A percentile compares a stretch with the other conserved stretches of the same genome.
Conservation (phyloP, 495 filamentous ascomycete species). For the Penicillium subrubescens region DNA sequence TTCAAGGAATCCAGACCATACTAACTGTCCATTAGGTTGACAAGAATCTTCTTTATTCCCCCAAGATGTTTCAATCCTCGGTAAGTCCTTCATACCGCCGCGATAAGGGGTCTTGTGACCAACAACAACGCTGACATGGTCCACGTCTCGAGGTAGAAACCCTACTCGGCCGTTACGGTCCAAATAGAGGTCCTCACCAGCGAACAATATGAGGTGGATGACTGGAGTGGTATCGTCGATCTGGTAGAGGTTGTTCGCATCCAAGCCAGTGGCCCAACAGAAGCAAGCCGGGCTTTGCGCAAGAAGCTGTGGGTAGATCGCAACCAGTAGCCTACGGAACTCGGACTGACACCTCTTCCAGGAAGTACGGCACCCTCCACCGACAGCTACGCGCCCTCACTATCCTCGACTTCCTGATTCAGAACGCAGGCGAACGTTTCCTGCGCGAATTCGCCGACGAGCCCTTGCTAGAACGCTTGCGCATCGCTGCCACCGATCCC, state of each 20-base stretch:
- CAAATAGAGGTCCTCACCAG: slow-evolving; percentile 88
- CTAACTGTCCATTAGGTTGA: background rate
- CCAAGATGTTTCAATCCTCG: slow-evolving; percentile 44
- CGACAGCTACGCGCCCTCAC: slow-evolving; percentile 87
- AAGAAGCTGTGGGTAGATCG: slow-evolving; percentile 84
- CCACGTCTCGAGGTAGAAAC: slow-evolving; percentile 58
- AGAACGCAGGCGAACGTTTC: slow-evolving; percentile 90
- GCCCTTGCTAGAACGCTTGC: slow-evolving; percentile 87
- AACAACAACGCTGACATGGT: slow-evolving; percentile 5
- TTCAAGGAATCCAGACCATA: background rate
- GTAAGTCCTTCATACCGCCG: slow-evolving; percentile 27
- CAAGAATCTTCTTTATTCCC: background rate
- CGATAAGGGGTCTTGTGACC: slow-evolving; percentile 17
- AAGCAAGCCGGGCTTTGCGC: slow-evolving; percentile 88
- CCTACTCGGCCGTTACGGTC: slow-evolving; percentile 93
- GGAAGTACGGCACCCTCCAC: slow-evolving; percentile 93
- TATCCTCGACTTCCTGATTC: slow-evolving; percentile 90
- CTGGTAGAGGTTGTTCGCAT: slow-evolving; percentile 92
- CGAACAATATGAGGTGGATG: slow-evolving; percentile 87
- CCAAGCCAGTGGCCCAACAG: slow-evolving; percentile 82
- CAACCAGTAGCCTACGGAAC: too few species aligned
- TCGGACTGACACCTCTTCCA: slow-evolving; percentile 24
- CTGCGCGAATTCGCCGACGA: slow-evolving; percentile 87
- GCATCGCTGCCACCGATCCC: slow-evolving; percentile 81
- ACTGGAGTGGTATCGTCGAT: slow-evolving; percentile 88